A percentile compares a stretch with the other conserved stretches of the same genome.
phyloP scores from a whole-genome alignment of 352 stramenopile genomes.

The Phytophthora palmivora region DNA sequence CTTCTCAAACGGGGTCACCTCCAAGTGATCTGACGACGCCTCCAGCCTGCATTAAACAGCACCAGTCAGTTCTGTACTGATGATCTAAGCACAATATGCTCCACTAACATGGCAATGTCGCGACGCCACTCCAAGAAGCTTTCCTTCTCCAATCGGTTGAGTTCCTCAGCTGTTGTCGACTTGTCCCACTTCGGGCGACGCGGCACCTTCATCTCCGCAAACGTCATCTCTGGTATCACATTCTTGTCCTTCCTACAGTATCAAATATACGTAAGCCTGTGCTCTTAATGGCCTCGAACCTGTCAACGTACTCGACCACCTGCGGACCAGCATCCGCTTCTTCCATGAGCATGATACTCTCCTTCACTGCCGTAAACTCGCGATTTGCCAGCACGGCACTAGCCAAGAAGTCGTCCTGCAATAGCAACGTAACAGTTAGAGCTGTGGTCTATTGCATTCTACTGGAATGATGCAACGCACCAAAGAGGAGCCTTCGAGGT shows the following conservation, averaged over 20 bases:
- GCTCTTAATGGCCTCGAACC: not conserved
- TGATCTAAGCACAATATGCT: not conserved
- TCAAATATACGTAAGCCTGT: not conserved
- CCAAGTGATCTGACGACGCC: conserved; percentile 74
- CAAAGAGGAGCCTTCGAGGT: conserved; percentile 86
- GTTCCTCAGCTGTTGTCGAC: conserved; percentile 94
- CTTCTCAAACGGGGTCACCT: conserved; percentile 99
- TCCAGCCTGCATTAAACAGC: conserved; percentile 58
- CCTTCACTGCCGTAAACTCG: conserved; percentile 92
- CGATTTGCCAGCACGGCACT: conserved; percentile 92
- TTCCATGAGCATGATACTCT: conserved; percentile 87
- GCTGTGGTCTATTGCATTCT: not conserved
- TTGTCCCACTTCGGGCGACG: conserved; percentile 95
- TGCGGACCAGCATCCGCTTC: conserved; percentile 58
- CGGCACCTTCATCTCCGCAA: conserved; percentile 97
- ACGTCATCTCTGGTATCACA: conserved; percentile 86
- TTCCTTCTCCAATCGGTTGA: conserved; percentile 96
- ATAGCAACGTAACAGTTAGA: conserved; percentile 3
- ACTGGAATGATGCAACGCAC: conserved; percentile 31
- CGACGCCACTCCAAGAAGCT: conserved; percentile 98
- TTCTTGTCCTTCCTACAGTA: conserved; percentile 55
- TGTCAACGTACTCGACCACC: conserved; percentile 66
- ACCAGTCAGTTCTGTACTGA: conserved; percentile 20
- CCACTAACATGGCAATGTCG: conserved; percentile 91
- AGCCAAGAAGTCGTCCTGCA: conserved; percentile 93